Evolutionary conservation across 2,329 filamentous ascomycete genomes (phyloP), one percentile per base, ranked within the genome.

Genomic region (Colletotrichum abscissum): DNA sequence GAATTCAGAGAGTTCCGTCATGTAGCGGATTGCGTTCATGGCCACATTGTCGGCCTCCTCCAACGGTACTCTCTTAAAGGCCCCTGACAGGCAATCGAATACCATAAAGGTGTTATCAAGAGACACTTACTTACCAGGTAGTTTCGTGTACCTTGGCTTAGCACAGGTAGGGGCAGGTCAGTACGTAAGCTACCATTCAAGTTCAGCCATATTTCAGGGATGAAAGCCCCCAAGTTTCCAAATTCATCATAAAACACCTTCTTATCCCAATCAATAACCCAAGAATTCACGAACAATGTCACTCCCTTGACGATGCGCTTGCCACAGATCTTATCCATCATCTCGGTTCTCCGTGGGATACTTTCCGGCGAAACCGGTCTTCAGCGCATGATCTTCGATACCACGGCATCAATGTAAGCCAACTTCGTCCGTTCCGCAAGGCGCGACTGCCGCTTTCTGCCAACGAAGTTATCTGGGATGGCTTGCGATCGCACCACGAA

Each of bases 81-180:
- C 86, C 89, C 88, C 90, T 0, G 91, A 76, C 30, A 88, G 60
- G 22, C 83, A 81, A 0, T 86, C 80, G 35, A 86, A 79, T 28
- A 77, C 77, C 5, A 86, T 77, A 69, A 83, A 86, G 5, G 88
- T 77, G 16, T 81, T 83, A 26, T 86, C 84, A 49, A 88, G 84
- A 1, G 87, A 86, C 19, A 90, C 82, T 73, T 87, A 83, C 12
- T 86, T 84, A 0, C 81, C 3, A 79, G 81, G 28, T 83, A 85
- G 1, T 86, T 80, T 1, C 88, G 78, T 3, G 86, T 79, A 0
- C 88, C 88, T 67, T 85, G 89, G 0, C 87, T 88, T 66, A 89
- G 88, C 7, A 84, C 83, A 0, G 78, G 75, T 2, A 79, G 76
- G 0, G 81, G 81, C 66, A 83, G 75, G 26, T 80, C 76, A 49